A percentile compares a stretch with the other conserved stretches of the same genome.
Evolutionary conservation across 192 early-diverging fungal genomes (phyloP).

Genomic region (Coemansia sp.): DNA sequence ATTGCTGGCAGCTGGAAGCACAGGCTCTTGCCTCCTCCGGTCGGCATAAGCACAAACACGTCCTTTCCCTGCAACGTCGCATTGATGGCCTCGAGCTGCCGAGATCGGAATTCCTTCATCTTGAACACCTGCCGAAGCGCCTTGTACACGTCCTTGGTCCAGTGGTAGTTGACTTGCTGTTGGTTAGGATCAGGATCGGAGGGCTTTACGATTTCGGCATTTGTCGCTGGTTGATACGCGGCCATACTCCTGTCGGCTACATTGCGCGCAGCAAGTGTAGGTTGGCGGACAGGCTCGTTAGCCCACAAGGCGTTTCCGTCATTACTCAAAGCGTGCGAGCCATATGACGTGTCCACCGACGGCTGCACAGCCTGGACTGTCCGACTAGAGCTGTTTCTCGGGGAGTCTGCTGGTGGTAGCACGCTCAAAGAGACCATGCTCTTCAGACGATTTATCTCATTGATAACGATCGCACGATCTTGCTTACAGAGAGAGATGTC

Average conservation of each 20-base stretch:
- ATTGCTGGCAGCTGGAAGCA: constrained; percentile 94
- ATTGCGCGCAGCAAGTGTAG: background rate
- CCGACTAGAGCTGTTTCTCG: background rate
- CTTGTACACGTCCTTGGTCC: constrained; percentile 72
- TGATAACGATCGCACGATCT: constrained; percentile 39
- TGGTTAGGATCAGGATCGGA: constrained; percentile 45
- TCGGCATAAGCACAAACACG: constrained; percentile 97
- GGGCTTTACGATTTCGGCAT: constrained; percentile 32
- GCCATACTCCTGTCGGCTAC: background rate
- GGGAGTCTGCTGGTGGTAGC: background rate
- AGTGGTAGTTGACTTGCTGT: constrained; percentile 57
- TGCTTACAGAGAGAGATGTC: constrained; percentile 47
- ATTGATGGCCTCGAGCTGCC: constrained; percentile 91
- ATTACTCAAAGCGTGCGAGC: background rate
- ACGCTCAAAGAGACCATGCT: background rate
- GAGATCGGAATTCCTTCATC: constrained; percentile 75
- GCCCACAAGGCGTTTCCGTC: background rate
- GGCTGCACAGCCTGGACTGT: background rate
- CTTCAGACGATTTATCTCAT: constrained; percentile 32
- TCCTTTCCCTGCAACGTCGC: constrained; percentile 81
- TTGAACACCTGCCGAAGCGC: constrained; percentile 71
- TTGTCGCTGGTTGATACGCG: background rate
- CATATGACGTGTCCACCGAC: background rate
- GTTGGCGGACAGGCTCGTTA: background rate
- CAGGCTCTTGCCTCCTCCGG: constrained; percentile 94